Base-by-base conservation (phyloP, 345 rosid species). In the Lumnitzera racemosa region DNA sequence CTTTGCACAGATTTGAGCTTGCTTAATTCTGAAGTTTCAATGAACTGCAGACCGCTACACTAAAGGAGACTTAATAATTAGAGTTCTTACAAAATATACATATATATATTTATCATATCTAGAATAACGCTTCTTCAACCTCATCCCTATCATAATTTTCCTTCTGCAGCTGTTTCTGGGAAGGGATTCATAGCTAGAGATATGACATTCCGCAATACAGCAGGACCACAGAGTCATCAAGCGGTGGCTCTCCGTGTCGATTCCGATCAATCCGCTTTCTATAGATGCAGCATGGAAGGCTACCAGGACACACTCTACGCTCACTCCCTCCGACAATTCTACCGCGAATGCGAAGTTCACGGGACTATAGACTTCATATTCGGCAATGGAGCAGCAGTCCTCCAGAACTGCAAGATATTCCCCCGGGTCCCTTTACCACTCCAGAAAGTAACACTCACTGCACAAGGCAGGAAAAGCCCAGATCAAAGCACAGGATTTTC, bases 301-400 rank as follows among this genome's bases (percentile, higher is more conserved):
- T 71, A 87, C 74, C 98, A 91, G 64, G 98, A 87, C 76, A 89
- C 98, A 4, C 82, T 91, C 59, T 89, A 89, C 62, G 80, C 78
- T 15, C 96, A 89, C 80, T 83, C 96, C 16, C 85, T 85, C 10
- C 94, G 96, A 29, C 96, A 89, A 51, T 89, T 92, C 54, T 92
- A 82, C 58, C 82, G 94, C 10, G 94, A 89, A 60, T 89, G 98
- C 49, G 72, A 84, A 66, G 70, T 92, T 15, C 49, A 83, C 1
- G 99, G 99, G 24, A 90, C 96, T 5, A 78, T 88, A 2, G 97
- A 94, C 75, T 90, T 94, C 85, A 94, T 86, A 25, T 90, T 94
- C 11, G 99, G 97, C 13, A 92, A 94, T 3, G 99, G 90, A 0
- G 83, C 91, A 0, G 95, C 87, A 0, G 84, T 86, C 53, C 71